Base-by-base conservation (phyloP, 352 stramenopile species). In the Phytopythium chamaehyphon region DNA sequence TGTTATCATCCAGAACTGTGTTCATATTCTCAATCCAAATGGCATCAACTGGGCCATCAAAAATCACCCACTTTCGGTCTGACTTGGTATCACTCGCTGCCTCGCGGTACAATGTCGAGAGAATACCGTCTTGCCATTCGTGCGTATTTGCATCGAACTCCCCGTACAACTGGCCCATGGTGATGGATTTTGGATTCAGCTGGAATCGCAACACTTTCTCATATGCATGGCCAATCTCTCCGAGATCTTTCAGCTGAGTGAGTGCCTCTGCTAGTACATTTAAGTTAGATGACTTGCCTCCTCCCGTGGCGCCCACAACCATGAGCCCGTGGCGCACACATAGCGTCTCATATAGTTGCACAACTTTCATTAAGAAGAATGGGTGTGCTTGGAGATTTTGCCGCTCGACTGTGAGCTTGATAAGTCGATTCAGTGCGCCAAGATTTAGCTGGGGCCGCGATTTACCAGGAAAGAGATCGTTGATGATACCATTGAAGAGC, bases 21-120 rank as follows among this genome's bases (percentile, higher is more conserved):
- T 98, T 98, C 93, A 98, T 98, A 64, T 97, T 97, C 62, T 98
- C 93, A 64, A 98, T 98, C 93, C 93, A 98, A 59, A 98, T 96
- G 1, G 93, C 89, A 69, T 98, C 93, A 1, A 98, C 93, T 0
- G 93, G 93, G 0, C 93, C 93, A 51, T 98, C 93, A 59, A 98
- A 98, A 39, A 98, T 90, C 40, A 98, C 88, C 92, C 92, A 98
- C 59, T 97, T 98, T 33, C 88, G 80, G 53, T 97, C 93, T 0
- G 83, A 55, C 68, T 96, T 95, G 0, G 92, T 95, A 47, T 84
- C 73, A 22, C 77, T 91, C 12, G 88, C 87, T 6, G 82, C 95
- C 0, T 79, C 77, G 9, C 96, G 90, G 51, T 98, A 98, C 2
- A 98, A 72, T 2, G 91, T 97, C 0, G 91, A 97, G 1, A 98